Percentiles rank a stretch among this genome's conserved stretches.
These are phyloP conservation scores for Cystofilobasidium bisporidii DNA, from an alignment of 768 basidiomycete species.

Conservation along the genomic window DNA sequence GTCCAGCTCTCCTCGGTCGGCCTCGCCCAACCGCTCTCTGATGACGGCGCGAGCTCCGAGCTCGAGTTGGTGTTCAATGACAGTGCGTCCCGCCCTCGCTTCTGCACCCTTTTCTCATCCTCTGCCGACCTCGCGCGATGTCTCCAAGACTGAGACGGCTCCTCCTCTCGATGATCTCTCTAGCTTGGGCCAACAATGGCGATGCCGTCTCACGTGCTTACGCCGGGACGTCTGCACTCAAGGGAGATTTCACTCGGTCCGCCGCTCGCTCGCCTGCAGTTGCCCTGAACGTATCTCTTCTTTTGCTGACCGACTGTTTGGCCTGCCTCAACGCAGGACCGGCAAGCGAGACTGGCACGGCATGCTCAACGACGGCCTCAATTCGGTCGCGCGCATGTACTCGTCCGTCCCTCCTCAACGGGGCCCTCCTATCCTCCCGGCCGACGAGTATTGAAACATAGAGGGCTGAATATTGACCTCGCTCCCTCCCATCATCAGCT, in stretches of 20 bases:
- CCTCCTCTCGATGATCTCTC: too few species aligned
- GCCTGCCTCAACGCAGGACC: too few species aligned
- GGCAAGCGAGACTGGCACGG: constrained; percentile 91
- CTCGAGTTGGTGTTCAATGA: constrained; percentile 71
- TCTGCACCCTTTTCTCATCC: neutral
- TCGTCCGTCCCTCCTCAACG: neutral
- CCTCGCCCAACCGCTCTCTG: constrained; percentile 31
- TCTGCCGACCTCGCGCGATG: neutral
- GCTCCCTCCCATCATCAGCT: constrained; percentile 56
- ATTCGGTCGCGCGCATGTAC: constrained; percentile 68
- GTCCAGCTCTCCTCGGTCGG: constrained; percentile 42
- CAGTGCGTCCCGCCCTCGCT: constrained; percentile 47
- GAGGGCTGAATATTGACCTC: neutral
- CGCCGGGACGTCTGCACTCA: constrained; percentile 77
- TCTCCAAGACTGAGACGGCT: too few species aligned
- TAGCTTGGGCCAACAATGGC: constrained; percentile 97
- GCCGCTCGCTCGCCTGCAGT: neutral
- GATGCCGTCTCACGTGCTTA: constrained; percentile 77
- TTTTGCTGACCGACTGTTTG: neutral
- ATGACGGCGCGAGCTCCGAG: constrained; percentile 41
- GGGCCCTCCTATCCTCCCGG: neutral
- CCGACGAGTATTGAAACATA: too few species aligned
- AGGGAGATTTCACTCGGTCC: constrained; percentile 83
- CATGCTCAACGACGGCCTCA: constrained; percentile 88
- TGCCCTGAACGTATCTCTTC: neutral